These are phyloP conservation scores for Microdochium nivale DNA, from an alignment of 2,329 filamentous ascomycete species.

Conservation along the genomic window DNA sequence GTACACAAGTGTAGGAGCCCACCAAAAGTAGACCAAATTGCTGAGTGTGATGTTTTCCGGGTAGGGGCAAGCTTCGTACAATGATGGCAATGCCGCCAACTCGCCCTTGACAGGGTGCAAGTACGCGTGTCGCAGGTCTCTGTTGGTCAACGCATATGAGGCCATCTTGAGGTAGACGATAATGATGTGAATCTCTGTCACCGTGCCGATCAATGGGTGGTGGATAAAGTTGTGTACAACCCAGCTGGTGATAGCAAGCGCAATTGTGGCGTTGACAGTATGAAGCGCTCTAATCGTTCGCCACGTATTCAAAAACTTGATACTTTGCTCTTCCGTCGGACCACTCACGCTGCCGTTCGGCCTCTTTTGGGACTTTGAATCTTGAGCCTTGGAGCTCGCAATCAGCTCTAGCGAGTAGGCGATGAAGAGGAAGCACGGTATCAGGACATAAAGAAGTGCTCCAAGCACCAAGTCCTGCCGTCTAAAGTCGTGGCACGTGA, in stretches of 20 bases:
- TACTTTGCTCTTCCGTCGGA: constrained; percentile 51
- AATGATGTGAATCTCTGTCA: constrained; percentile 85
- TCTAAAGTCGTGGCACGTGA: constrained; percentile 82
- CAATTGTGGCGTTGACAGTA: constrained; percentile 72
- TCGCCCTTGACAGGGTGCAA: constrained; percentile 65
- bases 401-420: constrained; percentile 84
- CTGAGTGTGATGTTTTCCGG: constrained; percentile 80
- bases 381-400: constrained; percentile 57
- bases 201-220: constrained; percentile 86
- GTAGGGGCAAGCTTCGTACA: constrained; percentile 81
- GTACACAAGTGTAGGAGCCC: constrained; percentile 92
- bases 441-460: constrained; percentile 70
- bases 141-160: constrained; percentile 93
- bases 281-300: constrained; percentile 71
- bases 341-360: constrained; percentile 36
- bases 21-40: constrained; percentile 95
- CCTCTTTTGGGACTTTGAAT: constrained; percentile 25
- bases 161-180: constrained; percentile 95
- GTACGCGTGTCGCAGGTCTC: constrained; percentile 85
- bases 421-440: constrained; percentile 83
- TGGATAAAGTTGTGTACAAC: constrained; percentile 87
- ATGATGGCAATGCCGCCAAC: constrained; percentile 62
- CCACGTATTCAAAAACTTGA: constrained; percentile 70
- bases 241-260: constrained; percentile 70
- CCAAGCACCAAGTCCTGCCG: constrained; percentile 70